A percentile compares a stretch with the other conserved stretches of the same genome.
phyloP scores from a whole-genome alignment of 2,329 filamentous ascomycete species.

The Aaosphaeria arxii region DNA sequence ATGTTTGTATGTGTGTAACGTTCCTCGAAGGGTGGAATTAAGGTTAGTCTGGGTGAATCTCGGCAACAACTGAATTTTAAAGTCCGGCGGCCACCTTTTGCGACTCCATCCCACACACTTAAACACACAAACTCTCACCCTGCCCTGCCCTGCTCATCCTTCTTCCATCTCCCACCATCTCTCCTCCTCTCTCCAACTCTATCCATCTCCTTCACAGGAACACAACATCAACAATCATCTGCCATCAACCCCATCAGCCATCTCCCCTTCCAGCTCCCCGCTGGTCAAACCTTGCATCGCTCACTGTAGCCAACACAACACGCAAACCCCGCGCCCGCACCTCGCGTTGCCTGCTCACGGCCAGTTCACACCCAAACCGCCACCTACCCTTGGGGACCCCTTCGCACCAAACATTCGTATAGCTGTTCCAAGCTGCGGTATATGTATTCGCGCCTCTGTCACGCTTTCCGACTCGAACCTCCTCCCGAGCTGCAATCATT shows the following conservation, averaged over 20 bases:
- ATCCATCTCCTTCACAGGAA: background rate
- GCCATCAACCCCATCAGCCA: background rate
- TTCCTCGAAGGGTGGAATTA: too few species aligned
- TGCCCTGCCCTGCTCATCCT: background rate
- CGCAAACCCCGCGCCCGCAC: conserved; percentile 4
- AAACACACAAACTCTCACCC: background rate
- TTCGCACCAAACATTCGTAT: conserved; percentile 28
- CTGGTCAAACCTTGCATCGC: too few species aligned
- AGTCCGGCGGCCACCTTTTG: background rate
- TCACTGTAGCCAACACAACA: background rate
- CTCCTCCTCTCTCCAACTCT: background rate
- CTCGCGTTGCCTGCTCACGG: conserved; percentile 20
- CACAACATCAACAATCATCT: background rate
- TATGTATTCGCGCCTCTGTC: conserved; percentile 98
- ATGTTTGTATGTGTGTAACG: too few species aligned
- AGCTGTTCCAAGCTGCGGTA: conserved; percentile 58
- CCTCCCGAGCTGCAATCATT: conserved; percentile 95
- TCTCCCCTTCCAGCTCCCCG: background rate
- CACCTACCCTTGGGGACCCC: conserved; percentile 26
- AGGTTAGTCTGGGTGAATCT: too few species aligned
- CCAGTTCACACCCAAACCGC: conserved; percentile 26
- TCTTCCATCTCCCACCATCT: background rate
- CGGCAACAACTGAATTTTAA: background rate
- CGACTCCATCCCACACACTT: background rate
- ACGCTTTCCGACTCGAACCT: conserved; percentile 91